A percentile compares a stretch with the other conserved stretches of the same genome.
phyloP scores from a whole-genome alignment of 192 early-diverging fungal genomes.

The Spinellus fusiger region DNA sequence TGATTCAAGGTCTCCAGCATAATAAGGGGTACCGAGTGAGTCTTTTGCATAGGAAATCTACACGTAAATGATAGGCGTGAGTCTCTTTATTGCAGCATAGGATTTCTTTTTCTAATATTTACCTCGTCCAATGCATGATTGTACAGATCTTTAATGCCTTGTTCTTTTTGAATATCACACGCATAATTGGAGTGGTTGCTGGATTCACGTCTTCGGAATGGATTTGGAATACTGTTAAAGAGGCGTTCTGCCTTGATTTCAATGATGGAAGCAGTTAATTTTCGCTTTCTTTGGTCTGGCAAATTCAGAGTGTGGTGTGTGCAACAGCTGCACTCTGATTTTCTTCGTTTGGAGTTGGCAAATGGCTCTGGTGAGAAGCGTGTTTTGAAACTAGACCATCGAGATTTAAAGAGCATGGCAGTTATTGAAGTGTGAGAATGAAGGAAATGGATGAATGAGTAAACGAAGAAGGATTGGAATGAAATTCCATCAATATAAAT shows the following conservation, averaged over 20 bases:
- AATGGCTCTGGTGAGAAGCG: constrained; percentile 1
- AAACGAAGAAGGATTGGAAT: no score
- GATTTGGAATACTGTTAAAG: not conserved
- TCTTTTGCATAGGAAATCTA: constrained; percentile 30
- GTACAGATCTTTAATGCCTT: constrained; percentile 5
- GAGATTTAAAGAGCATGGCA: constrained; percentile 5
- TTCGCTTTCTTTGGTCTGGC: not conserved
- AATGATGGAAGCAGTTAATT: not conserved
- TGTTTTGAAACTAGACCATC: constrained; percentile 5
- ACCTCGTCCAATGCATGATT: constrained; percentile 7
- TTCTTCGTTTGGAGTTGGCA: not conserved
- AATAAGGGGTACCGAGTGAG: constrained; percentile 35
- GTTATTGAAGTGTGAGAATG: no score
- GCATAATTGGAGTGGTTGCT: not conserved
- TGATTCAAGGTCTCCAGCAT: constrained; percentile 33
- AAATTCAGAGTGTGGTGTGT: not conserved
- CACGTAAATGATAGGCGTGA: no score
- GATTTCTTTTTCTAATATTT: not conserved
- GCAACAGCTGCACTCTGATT: constrained; percentile 6
- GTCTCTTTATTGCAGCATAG: no score
- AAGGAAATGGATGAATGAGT: no score
- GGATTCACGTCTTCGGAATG: constrained; percentile 4
- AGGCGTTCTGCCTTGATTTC: not conserved
- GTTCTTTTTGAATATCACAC: not conserved
- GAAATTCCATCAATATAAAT: no score